phyloP scores from a whole-genome alignment of 73 alveolate genomes.

The Paramecium sonneborni region DNA sequence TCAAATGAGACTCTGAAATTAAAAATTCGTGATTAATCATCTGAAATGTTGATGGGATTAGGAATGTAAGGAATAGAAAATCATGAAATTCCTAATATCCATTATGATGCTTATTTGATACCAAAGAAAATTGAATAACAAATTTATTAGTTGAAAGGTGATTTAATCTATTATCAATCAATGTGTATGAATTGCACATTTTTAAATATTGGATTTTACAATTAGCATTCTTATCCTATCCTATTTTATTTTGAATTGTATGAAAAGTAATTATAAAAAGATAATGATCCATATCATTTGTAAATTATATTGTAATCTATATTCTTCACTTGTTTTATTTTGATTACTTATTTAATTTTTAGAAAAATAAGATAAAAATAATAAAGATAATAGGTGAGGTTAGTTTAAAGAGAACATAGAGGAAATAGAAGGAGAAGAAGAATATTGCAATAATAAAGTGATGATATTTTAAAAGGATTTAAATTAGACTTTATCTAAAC shows the following conservation, averaged over 20 bases:
- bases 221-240: background rate
- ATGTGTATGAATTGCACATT: background rate
- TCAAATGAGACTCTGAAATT: background rate
- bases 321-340: background rate
- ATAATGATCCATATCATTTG: background rate
- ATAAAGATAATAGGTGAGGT: background rate
- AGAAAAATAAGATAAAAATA: background rate
- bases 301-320: background rate
- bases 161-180: background rate
- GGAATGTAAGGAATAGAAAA: slow-evolving; percentile 28
- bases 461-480: background rate
- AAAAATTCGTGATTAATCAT: background rate
- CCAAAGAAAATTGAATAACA: background rate
- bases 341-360: background rate
- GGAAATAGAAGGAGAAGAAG: slow-evolving; percentile 45
- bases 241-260: slow-evolving; percentile 9
- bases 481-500: background rate
- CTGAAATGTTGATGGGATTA: slow-evolving; percentile 31
- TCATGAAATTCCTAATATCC: slow-evolving; percentile 23
- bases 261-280: background rate
- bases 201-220: slow-evolving; percentile 29
- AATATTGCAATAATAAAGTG: background rate
- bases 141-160: background rate
- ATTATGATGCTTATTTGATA: slow-evolving; percentile 20
- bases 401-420: background rate